These are phyloP conservation scores for Cyanidioschyzon merolae DNA, from an alignment of 23 red algal genomes.

Conservation along the genomic window DNA sequence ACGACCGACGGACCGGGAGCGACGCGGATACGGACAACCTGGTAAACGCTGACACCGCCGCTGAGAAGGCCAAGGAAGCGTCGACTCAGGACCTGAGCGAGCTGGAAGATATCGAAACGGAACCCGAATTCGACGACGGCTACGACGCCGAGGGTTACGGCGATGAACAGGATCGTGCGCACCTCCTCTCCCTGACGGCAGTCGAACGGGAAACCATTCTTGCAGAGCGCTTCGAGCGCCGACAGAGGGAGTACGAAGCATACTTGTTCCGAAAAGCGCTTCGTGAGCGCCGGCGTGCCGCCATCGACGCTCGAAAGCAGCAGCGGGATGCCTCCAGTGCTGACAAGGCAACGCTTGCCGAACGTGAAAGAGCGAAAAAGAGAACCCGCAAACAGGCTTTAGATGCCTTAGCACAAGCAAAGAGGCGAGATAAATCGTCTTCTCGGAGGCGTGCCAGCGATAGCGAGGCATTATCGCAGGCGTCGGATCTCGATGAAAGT, in stretches of 20 bases:
- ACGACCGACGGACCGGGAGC: too few species aligned
- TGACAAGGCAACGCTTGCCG: not conserved
- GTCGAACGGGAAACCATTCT: conserved; percentile 31
- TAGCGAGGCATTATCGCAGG: not conserved
- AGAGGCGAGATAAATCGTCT: not conserved
- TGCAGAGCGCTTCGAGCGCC: conserved; percentile 24
- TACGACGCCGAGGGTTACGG: conserved; percentile 25
- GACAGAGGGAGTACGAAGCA: conserved; percentile 13
- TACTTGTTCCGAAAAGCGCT: conserved; percentile 2
- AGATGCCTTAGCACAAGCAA: not conserved
- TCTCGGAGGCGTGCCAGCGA: not conserved
- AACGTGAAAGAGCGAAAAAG: not conserved
- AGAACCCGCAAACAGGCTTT: conserved; percentile 6
- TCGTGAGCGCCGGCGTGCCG: not conserved
- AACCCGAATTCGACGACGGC: conserved; percentile 24
- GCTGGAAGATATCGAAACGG: not conserved
- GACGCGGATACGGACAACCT: too few species aligned
- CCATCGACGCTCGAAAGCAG: not conserved
- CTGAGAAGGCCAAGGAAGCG: too few species aligned
- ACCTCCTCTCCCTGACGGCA: conserved; percentile 15
- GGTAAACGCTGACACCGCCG: too few species aligned
- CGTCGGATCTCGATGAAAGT: not conserved
- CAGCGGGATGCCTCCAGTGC: not conserved
- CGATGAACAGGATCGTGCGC: conserved; percentile 15
- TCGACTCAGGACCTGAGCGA: not conserved